These are phyloP conservation scores for Skeletonema tropicum DNA, from an alignment of 108 stramenopile species.

Conservation along the genomic window DNA sequence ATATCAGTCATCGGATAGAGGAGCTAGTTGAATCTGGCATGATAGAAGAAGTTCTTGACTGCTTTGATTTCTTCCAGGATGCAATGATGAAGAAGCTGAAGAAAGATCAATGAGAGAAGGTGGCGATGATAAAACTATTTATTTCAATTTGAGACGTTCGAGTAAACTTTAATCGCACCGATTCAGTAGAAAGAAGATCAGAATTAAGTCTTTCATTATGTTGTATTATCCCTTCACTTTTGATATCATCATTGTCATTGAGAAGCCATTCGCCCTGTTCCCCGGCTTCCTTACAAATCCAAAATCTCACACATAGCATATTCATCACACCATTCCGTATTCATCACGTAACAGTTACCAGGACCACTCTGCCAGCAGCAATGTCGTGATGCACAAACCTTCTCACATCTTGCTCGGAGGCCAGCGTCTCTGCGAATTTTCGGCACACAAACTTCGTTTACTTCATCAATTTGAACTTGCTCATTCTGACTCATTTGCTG, in stretches of 20 bases:
- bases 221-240: too few species aligned
- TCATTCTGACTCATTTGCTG: not conserved
- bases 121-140: not conserved
- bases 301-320: slow-evolving; percentile 22
- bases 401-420: slow-evolving; percentile 13
- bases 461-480: slow-evolving; percentile 5
- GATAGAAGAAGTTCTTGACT: slow-evolving; percentile 6
- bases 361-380: slow-evolving; percentile 35
- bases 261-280: not conserved
- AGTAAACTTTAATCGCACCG: too few species aligned
- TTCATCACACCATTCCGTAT: slow-evolving; percentile 39
- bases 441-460: slow-evolving; percentile 13
- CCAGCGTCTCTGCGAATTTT: slow-evolving; percentile 10
- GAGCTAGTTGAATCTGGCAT: slow-evolving; percentile 4
- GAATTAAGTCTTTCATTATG: too few species aligned
- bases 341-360: slow-evolving; percentile 25
- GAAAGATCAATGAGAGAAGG: not conserved
- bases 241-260: too few species aligned
- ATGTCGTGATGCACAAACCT: slow-evolving; percentile 22
- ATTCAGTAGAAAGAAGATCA: too few species aligned
- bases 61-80: slow-evolving; percentile 6
- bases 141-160: too few species aligned
- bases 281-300: not conserved
- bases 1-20: not conserved
- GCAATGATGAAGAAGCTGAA: slow-evolving; percentile 2